phyloP scores from a whole-genome alignment of 148 eudicot genomes.

The Fagopyrum tataricum region DNA sequence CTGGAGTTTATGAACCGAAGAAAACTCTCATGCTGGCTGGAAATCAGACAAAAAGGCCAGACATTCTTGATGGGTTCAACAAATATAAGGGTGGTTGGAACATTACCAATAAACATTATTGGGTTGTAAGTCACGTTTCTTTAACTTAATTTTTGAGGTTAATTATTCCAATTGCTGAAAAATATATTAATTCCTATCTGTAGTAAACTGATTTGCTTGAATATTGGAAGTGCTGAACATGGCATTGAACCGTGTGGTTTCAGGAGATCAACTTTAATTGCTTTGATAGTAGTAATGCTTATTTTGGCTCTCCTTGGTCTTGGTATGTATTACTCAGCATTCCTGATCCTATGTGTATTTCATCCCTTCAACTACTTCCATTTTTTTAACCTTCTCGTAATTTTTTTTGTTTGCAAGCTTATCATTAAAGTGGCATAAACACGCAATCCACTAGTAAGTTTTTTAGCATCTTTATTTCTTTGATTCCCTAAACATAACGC shows the following conservation, averaged over 20 bases:
- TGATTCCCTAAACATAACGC: background rate
- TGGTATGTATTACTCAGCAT: slow-evolving; percentile 35
- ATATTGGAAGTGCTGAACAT: too few species aligned
- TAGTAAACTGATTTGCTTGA: too few species aligned
- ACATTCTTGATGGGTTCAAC: slow-evolving; percentile 50
- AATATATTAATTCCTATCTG: background rate
- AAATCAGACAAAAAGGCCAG: too few species aligned
- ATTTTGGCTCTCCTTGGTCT: too few species aligned
- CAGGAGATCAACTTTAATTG: too few species aligned
- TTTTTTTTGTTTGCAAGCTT: slow-evolving; percentile 44
- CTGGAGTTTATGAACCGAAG: too few species aligned
- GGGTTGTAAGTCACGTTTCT: slow-evolving; percentile 67
- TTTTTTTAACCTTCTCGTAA: slow-evolving; percentile 1
- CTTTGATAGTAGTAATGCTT: too few species aligned
- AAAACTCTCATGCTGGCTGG: too few species aligned
- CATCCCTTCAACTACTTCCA: background rate
- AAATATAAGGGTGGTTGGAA: slow-evolving; percentile 89
- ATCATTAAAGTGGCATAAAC: slow-evolving; percentile 55
- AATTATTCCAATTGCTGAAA: background rate
- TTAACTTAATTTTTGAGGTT: background rate
- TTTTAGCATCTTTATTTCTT: background rate
- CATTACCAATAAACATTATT: slow-evolving; percentile 74
- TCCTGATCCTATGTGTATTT: background rate
- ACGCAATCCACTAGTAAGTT: slow-evolving; percentile 71
- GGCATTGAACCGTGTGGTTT: too few species aligned